These are phyloP conservation scores for Exophiala sp. DNA, from an alignment of 2,329 filamentous ascomycete genomes.

Conservation along the genomic window DNA sequence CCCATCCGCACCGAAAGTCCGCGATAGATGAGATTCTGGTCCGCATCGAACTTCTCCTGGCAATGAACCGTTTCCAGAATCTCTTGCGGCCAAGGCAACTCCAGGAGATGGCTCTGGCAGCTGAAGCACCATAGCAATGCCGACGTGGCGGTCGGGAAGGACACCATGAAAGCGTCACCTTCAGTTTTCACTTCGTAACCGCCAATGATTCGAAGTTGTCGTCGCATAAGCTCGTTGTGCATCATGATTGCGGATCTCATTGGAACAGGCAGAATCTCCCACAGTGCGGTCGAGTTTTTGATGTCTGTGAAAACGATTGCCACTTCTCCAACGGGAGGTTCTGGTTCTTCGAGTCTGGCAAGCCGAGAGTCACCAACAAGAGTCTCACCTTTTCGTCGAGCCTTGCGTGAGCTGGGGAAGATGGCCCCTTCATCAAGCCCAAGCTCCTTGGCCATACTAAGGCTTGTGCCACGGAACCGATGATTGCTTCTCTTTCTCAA, in stretches of 20 bases:
- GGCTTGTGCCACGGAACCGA: constrained; percentile 71
- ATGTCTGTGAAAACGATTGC: constrained; percentile 98
- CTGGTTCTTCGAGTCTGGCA: constrained; percentile 83
- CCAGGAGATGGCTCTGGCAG: constrained; percentile 81
- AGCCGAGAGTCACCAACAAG: constrained; percentile 76
- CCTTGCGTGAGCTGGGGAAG: constrained; percentile 62
- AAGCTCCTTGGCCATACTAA: constrained; percentile 76
- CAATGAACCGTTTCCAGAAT: constrained; percentile 83
- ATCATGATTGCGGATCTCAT: constrained; percentile 97
- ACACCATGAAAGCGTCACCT: constrained; percentile 99
- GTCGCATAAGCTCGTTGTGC: constrained; percentile 94
- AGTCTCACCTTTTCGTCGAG: constrained; percentile 51
- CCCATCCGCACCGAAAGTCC: constrained; percentile 96
- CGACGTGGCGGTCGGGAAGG: constrained; percentile 92
- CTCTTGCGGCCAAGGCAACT: constrained; percentile 89
- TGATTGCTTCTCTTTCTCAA: constrained; percentile 81
- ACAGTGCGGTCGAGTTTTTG: constrained; percentile 93
- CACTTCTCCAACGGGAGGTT: constrained; percentile 84
- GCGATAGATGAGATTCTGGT: constrained; percentile 85
- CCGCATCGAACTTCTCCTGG: constrained; percentile 75
- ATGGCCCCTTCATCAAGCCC: constrained; percentile 59
- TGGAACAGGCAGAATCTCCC: constrained; percentile 90
- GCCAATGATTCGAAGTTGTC: constrained; percentile 87
- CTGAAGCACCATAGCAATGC: constrained; percentile 95
- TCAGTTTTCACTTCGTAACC: constrained; percentile 99